Percentiles rank a stretch among this genome's conserved stretches.
Evolutionary conservation across 2,329 filamentous ascomycete genomes (phyloP).

Genomic region (Hypoxylon sp.): DNA sequence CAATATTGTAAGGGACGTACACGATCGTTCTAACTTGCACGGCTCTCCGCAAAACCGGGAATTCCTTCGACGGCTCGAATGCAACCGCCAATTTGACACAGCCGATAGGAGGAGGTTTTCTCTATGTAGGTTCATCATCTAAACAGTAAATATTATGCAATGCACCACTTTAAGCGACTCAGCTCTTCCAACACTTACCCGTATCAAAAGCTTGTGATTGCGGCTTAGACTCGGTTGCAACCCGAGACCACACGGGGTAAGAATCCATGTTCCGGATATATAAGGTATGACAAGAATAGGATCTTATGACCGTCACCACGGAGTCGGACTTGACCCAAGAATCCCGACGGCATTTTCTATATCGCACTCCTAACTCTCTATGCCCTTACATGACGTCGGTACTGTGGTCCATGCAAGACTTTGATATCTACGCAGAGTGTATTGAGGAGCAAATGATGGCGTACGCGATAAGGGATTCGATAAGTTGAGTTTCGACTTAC

Average conservation of each 20-base stretch:
- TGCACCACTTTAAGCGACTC: background rate
- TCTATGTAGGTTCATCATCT: no score
- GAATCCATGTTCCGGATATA: background rate
- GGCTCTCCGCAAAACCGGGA: background rate
- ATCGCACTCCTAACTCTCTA: background rate
- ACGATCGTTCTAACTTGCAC: background rate
- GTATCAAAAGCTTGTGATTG: background rate
- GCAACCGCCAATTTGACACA: background rate
- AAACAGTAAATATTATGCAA: no score
- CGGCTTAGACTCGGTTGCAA: background rate
- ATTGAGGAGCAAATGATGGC: no score
- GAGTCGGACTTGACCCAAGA: conserved; percentile 14
- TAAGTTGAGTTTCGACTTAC: no score
- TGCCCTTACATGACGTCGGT: background rate
- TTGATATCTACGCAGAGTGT: no score
- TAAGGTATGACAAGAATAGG: background rate
- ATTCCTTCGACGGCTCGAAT: background rate
- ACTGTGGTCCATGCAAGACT: background rate
- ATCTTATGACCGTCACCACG: conserved; percentile 6
- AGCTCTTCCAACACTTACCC: background rate
- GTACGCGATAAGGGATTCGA: no score
- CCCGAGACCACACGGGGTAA: background rate
- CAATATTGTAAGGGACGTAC: background rate
- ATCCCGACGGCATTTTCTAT: conserved; percentile 1
- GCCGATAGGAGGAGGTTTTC: no score